Evolutionary conservation across 75 land plant genomes (phyloP).

Genomic region (Sequoiadendron giganteum): DNA sequence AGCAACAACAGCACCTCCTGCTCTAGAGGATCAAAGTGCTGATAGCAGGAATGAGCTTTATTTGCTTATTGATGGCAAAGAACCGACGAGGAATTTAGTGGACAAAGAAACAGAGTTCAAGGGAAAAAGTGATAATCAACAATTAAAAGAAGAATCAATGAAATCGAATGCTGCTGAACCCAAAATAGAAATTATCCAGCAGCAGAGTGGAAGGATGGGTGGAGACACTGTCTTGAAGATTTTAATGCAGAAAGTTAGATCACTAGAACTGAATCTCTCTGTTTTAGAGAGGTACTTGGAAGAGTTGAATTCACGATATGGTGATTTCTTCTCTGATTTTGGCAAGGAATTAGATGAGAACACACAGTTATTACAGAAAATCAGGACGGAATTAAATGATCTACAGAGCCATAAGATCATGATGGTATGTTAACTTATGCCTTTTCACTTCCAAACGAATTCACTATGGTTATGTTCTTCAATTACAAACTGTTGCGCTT

Average conservation of each 20-base stretch:
- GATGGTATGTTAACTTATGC: slow-evolving; percentile 24
- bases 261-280: slow-evolving; percentile 74
- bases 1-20: slow-evolving; percentile 10
- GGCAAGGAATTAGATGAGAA: slow-evolving; percentile 50
- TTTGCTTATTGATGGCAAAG: slow-evolving; percentile 1
- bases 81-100: background rate
- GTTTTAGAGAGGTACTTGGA: slow-evolving; percentile 72
- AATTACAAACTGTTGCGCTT: background rate
- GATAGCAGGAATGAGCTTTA: background rate
- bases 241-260: slow-evolving; percentile 85
- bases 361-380: slow-evolving; percentile 26
- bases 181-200: slow-evolving; percentile 25
- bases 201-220: slow-evolving; percentile 54
- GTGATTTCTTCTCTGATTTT: slow-evolving; percentile 48
- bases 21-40: slow-evolving; percentile 4
- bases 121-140: slow-evolving; percentile 11
- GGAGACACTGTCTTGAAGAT: slow-evolving; percentile 86
- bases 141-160: slow-evolving; percentile 12
- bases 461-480: background rate
- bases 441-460: background rate
- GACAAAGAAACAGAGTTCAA: slow-evolving; percentile 15
- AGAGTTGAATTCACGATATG: slow-evolving; percentile 62
- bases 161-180: slow-evolving; percentile 27
- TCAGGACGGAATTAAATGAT: slow-evolving; percentile 30
- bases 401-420: slow-evolving; percentile 34